Evolutionary conservation across 768 basidiomycete species (phyloP).

Genomic region (Pleurotus salmoneostramineus): DNA sequence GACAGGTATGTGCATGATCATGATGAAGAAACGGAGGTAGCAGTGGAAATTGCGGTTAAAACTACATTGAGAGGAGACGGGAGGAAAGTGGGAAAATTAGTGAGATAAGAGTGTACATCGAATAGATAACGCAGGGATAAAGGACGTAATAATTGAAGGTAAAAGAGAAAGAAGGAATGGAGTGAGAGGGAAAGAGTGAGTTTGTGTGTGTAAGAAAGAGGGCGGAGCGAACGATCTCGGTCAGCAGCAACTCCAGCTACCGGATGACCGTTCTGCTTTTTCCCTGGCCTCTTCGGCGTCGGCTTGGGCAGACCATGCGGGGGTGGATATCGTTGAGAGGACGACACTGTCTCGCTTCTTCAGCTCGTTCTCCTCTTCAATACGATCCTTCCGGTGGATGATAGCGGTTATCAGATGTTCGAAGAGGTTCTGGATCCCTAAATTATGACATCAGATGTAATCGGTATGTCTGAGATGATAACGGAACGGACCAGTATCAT

Average conservation of each 20-base stretch:
- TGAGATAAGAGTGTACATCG: slow-evolving; percentile 13
- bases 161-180: slow-evolving; percentile 13
- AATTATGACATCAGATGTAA: slow-evolving; percentile 8
- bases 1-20: slow-evolving; percentile 12
- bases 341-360: slow-evolving; percentile 84
- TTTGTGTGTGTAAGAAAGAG: slow-evolving; percentile 9
- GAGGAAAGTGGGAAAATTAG: not conserved
- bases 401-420: slow-evolving; percentile 76
- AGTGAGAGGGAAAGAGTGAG: slow-evolving; percentile 9
- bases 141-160: slow-evolving; percentile 16
- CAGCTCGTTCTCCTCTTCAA: slow-evolving; percentile 77
- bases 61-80: slow-evolving; percentile 1
- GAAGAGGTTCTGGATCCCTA: slow-evolving; percentile 82
- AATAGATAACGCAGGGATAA: slow-evolving; percentile 11
- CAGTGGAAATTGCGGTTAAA: slow-evolving; percentile 4
- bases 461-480: slow-evolving; percentile 9
- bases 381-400: slow-evolving; percentile 70
- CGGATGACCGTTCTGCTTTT: slow-evolving; percentile 42
- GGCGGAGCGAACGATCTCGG: slow-evolving; percentile 15
- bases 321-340: slow-evolving; percentile 57
- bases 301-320: slow-evolving; percentile 76
- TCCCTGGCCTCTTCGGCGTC: slow-evolving; percentile 73
- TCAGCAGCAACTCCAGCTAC: slow-evolving; percentile 73
- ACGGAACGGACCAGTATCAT: slow-evolving; percentile 63
- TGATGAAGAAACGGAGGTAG: not conserved